Conservation (phyloP, 78 protist genomes). For the Dictyostelium discoideum region dicty_2.7 NC_007090.3:1790001-1790500, state of each 20-base stretch:
- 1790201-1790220: background rate
- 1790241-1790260: background rate
- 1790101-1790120: background rate
- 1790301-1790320: background rate
- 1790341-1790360: too few relatives aligned
- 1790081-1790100: background rate
- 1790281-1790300: background rate
- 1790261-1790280: too few relatives aligned
- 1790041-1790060: slow-evolving; percentile 63
- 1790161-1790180: background rate
- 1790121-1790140: background rate
- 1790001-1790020: slow-evolving; percentile 50
- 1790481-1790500: too few relatives aligned
- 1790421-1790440: background rate
- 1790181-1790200: background rate
- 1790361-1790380: background rate
- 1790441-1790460: too few relatives aligned
- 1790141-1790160: background rate
- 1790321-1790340: too few relatives aligned
- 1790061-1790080: slow-evolving; percentile 63
- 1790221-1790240: background rate
- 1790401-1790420: background rate
- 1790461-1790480: background rate
- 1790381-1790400: background rate
- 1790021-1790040: slow-evolving; percentile 53